Conservation (phyloP, 768 basidiomycete genomes). For the Xanthoconium stramineum region DNA sequence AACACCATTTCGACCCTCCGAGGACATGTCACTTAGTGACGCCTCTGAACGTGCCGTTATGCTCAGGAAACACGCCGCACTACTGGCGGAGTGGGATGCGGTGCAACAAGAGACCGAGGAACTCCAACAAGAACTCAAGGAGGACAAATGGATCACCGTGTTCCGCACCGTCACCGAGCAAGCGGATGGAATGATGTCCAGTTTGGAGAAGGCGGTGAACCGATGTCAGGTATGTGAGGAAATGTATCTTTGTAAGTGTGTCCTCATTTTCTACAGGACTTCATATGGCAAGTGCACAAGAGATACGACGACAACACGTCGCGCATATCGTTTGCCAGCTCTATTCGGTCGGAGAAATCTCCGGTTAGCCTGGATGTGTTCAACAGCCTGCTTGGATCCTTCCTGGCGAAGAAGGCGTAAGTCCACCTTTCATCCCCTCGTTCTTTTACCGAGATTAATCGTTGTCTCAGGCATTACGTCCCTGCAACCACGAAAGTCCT, state of each 20-base stretch:
- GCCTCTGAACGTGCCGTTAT: conserved; percentile 41
- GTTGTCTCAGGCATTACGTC: conserved; percentile 74
- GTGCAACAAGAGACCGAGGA: conserved; percentile 78
- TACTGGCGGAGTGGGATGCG: conserved; percentile 76
- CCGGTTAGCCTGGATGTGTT: conserved; percentile 60
- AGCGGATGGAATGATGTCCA: conserved; percentile 97
- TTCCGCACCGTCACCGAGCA: conserved; percentile 93
- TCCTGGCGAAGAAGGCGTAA: conserved; percentile 86
- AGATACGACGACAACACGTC: conserved; percentile 47
- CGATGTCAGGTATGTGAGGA: conserved; percentile 71
- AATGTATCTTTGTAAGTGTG: not conserved
- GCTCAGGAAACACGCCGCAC: conserved; percentile 69
- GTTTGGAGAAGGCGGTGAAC: conserved; percentile 88
- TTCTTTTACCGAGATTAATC: conserved; percentile 8
- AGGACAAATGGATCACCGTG: conserved; percentile 95
- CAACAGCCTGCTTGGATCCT: conserved; percentile 66
- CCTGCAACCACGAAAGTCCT: conserved; percentile 92
- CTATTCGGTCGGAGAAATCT: conserved; percentile 48
- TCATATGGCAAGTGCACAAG: conserved; percentile 79
- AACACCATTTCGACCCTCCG: conserved; percentile 51
- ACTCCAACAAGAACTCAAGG: conserved; percentile 88
- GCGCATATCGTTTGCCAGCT: conserved; percentile 41
- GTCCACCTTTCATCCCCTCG: conserved; percentile 20
- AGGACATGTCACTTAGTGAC: conserved; percentile 48
- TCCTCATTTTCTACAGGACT: conserved; percentile 51